Base-by-base conservation (phyloP, 73 alveolate species). In the Blepharisma japonicum region DNA sequence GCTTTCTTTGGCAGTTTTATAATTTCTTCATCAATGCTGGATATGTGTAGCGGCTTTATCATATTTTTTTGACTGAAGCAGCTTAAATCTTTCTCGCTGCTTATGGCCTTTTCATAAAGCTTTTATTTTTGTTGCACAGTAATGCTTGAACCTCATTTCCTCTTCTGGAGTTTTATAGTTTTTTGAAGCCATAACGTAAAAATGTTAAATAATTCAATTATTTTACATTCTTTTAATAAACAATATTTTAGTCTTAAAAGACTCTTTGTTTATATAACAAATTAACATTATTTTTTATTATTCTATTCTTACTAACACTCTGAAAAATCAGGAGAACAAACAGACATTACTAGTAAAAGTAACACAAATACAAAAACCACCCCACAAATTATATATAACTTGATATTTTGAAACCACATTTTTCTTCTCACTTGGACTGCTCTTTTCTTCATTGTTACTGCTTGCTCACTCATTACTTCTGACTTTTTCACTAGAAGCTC, bases 11-110 rank as follows among this genome's bases (percentile, higher is more conserved):
- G 81, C 72, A 45, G 77, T 84, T 18, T 67, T 20, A 42, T 84
- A 83, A 6, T 84, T 79, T 71, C 93, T 80, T 93, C 96, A 89
- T 5, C 93, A 93, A 87, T 90, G 77, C 71, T 89, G 91, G 56
- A 89, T 86, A 68, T 84, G 79, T 56, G 87, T 80, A 6, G 96
- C 96, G 6, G 96, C 96, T 45, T 85, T 86, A 48, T 85, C 87
- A 55, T 89, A 88, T 89, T 84, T 84, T 6, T 87, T 85, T 55
- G 77, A 84, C 66, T 45, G 80, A 84, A 71, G 71, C 79, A 55
- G 61, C 81, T 46, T 80, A 84, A 54, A 84, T 71, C 78, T 89
- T 84, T 7, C 89, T 4, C 55, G 89, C 83, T 25, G 79, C 71
- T n/a, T 87, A 68, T 88, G 84, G 72, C 82, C 77, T 88, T 50